Base-by-base conservation (phyloP, 225 moss, liverwort and hornwort genomes). In the Ulota crispa region DNA sequence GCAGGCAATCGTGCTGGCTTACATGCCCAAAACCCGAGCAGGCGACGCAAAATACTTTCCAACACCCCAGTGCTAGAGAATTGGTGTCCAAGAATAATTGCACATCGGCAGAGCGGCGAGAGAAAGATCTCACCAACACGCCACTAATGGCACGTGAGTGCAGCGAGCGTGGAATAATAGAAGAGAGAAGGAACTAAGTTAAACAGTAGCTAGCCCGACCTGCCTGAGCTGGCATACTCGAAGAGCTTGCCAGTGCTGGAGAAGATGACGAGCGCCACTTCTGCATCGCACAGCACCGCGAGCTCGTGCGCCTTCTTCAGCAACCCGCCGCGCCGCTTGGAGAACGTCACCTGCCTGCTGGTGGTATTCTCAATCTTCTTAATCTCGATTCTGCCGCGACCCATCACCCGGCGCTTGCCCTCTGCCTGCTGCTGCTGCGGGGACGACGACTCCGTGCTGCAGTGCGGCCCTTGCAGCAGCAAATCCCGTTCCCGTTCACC, bases 311-410 rank as follows among this genome's bases (percentile, higher is more conserved):
- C 90, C 55, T 90, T 90, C 86, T 90, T 90, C 23, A 90, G 19
- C 27, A 90, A 70, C 11, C 90, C 90, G 0, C 90, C 84, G 13
- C 90, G 90, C 54, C 90, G 86, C 84, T 90, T 90, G 75, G 90
- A 90, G 34, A 90, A 90, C 19, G 90, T 90, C 72, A 90, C 90
- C 83, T 90, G 90, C 81, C 90, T 84, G 72, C 88, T 90, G 23
- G 90, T 90, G 16, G 90, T 86, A 66, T 90, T 90, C 86, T 90
- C 90, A 65, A 90, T 90, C 88, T 84, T 90, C 90, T 90, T 88
- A 39, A 90, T 90, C 79, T 90, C 90, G 52, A 90, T 90, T 86
- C 82, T 84, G 31, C 90, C 90, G 36, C 90, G 88, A 54, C 90
- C 90, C 90, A 80, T 86, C 66, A 83, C 85, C 80, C 81, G 16